A percentile compares a stretch with the other conserved stretches of the same genome.
Conservation (phyloP, 345 rosid genomes). For the Eucalyptus melliodora region DNA sequence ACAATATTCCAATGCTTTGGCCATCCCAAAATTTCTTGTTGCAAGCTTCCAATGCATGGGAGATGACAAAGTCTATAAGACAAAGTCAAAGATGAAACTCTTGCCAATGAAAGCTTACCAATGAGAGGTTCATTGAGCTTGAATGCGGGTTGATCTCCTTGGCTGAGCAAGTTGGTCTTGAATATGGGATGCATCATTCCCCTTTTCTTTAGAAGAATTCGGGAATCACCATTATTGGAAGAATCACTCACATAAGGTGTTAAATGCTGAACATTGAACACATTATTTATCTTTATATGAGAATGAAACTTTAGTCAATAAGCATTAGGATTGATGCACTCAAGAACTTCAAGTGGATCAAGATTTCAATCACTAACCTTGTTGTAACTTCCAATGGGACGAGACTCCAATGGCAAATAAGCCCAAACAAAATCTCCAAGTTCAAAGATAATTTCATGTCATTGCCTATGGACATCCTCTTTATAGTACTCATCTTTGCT, state of each 20-base stretch:
- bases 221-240: neutral
- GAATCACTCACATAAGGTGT: neutral
- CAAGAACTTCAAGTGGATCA: too few species aligned
- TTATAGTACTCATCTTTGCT: neutral
- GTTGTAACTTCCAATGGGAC: too few species aligned
- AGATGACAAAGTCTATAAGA: neutral
- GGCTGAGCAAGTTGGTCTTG: neutral
- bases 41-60: neutral
- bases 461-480: too few species aligned
- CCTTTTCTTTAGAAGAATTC: neutral
- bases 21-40: neutral
- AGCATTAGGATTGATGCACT: too few species aligned
- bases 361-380: too few species aligned
- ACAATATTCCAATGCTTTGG: neutral
- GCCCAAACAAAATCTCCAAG: too few species aligned
- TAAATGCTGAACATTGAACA: neutral
- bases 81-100: neutral
- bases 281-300: neutral
- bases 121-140: neutral
- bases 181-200: neutral
- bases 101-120: neutral
- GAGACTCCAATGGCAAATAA: too few species aligned
- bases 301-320: too few species aligned
- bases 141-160: neutral
- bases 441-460: too few species aligned